A percentile compares a stretch with the other conserved stretches of the same genome.
These are phyloP conservation scores for Ploettnerulaceae sp. DNA, from an alignment of 2,329 filamentous ascomycete genomes.

Conservation along the genomic window DNA sequence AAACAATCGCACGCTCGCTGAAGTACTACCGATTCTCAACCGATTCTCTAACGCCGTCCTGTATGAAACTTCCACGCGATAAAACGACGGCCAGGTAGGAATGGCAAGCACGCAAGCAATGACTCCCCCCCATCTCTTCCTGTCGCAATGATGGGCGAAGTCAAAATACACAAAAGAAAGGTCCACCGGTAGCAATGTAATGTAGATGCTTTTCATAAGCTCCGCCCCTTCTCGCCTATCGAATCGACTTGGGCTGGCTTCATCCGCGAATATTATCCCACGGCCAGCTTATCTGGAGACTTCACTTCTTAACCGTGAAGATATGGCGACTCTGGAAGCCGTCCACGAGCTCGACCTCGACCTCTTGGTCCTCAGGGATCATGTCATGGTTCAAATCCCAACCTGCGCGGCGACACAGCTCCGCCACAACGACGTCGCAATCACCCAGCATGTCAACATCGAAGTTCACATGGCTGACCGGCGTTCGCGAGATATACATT, in stretches of 20 bases:
- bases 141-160: too few relatives aligned
- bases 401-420: constrained; percentile 74
- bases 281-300: not conserved
- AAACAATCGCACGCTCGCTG: not conserved
- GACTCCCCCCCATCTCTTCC: not conserved
- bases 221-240: not conserved
- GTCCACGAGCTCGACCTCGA: constrained; percentile 50
- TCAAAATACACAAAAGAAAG: not conserved
- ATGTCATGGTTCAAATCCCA: constrained; percentile 82
- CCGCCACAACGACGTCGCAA: constrained; percentile 84
- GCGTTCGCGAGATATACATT: constrained; percentile 82
- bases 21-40: not conserved
- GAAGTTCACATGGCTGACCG: constrained; percentile 86
- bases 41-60: not conserved
- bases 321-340: constrained; percentile 43
- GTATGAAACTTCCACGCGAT: not conserved
- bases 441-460: constrained; percentile 96
- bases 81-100: not conserved
- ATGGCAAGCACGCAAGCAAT: not conserved
- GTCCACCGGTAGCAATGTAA: not conserved
- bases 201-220: not conserved
- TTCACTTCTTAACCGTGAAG: constrained; percentile 33
- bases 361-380: constrained; percentile 62
- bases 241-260: not conserved
- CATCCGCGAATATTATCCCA: not conserved